Evolutionary conservation across 2,329 filamentous ascomycete genomes (phyloP), one percentile per base, ranked within the genome.

Genomic region (Fusarium udum): DNA sequence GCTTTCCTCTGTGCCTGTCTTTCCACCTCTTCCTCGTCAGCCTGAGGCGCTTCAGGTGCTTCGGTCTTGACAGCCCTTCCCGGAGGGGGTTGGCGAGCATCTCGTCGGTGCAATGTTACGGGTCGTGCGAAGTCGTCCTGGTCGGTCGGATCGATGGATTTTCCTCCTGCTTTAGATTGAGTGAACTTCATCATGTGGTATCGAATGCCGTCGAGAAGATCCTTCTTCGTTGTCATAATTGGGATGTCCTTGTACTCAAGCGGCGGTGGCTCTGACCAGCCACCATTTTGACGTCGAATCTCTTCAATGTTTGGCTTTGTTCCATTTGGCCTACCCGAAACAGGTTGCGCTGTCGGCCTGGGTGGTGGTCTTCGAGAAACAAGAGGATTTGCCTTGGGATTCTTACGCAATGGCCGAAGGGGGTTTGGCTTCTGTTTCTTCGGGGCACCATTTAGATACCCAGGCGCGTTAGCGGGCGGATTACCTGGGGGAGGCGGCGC

Each of bases 111-210:
- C 42, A 99, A 85, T 42, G 94, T 92, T 37, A 98, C 93, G 1
- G 96, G 96, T 34, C 95, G 90, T 24, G 93, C 92, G 79, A 98
- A 99, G 58, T 97, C 91, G 11, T 91, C 86, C 74, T 95, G 91
- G 75, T 92, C 84, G 32, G 86, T 86, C 5, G 90, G 89, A 78
- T 98, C 92, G 68, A 94, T 79, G 37, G 91, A 88, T 75, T 92
- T 92, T 70, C 85, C 85, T 26, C 80, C 81, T 15, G 83, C 78
- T 77, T 90, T 91, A 58, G 88, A 85, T 71, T 92, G 87, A 64
- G 84, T 80, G 75, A 99, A 91, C 75, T 93, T 92, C 86, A 97
- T 95, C 71, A 97, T 89, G 80, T 99, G 96, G 78, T 95, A 91
- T 55, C 95, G 92, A 67, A 97, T 84, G 11, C 92, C 93, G 75